Percentiles rank a stretch among this genome's conserved stretches.
Evolutionary conservation across 2,329 filamentous ascomycete genomes (phyloP).

Genomic region (Penicillium psychrosexuale): DNA sequence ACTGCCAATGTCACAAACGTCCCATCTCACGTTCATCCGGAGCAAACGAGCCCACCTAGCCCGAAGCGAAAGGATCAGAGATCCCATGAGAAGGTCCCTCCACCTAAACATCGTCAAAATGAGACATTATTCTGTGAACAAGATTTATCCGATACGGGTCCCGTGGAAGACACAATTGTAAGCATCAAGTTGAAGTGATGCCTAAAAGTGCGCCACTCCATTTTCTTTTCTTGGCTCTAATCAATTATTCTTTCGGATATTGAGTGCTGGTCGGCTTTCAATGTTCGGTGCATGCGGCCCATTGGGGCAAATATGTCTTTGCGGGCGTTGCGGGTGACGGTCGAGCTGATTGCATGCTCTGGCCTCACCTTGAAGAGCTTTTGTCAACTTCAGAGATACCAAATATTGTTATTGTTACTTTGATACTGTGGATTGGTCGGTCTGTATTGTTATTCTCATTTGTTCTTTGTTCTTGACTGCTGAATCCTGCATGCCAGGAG

Average conservation of each 20-base stretch:
- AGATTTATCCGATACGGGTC: neutral
- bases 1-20: too few relatives aligned
- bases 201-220: neutral
- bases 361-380: neutral
- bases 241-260: neutral
- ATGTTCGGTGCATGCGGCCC: neutral
- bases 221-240: too few relatives aligned
- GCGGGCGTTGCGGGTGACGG: neutral
- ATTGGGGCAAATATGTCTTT: neutral
- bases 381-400: neutral
- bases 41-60: neutral
- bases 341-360: neutral
- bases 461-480: neutral
- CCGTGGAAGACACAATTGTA: neutral
- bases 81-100: neutral
- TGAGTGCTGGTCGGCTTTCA: neutral
- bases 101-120: neutral
- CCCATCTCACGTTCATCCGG: neutral
- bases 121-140: too few relatives aligned
- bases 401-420: neutral
- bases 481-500: neutral
- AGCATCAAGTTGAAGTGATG: neutral
- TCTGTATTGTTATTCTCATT: neutral
- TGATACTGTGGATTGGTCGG: neutral
- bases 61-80: neutral